Base-by-base conservation (phyloP, 208 protist genomes). In the Trypanosoma boissoni region DNA sequence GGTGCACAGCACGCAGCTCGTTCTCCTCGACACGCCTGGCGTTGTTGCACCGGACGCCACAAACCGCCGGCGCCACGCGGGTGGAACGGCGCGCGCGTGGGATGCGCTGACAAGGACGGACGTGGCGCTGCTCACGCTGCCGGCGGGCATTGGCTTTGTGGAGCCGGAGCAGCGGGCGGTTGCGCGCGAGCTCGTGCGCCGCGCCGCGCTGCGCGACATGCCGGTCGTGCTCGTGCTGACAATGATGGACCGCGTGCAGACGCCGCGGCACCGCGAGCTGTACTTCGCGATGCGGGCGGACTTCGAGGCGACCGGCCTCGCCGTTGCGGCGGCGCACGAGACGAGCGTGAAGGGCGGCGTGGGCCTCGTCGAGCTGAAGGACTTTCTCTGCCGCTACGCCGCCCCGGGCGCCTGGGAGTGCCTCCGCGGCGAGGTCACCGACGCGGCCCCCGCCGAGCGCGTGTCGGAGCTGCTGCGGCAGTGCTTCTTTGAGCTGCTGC, bases 221-320 rank as follows among this genome's bases (percentile, higher is more conserved):
- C 90, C 90, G 3, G 75, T 93, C 21, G 65, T 94, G 24, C 63
- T 96, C 14, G 86, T 75, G 26, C 63, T 96, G 39, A 92, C 90
- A 23, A 94, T 92, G 87, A 92, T 96, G 83, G 90, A 96, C 58
- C 80, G 74, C 41, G 86, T 96, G 36, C 83, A 92, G 64, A 92
- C 84, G 5, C 86, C 84, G 20, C 71, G 68, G 29, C 90, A 92
- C 64, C 81, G 85, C 7, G 90, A 96, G 61, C 59, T 92, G 44
- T 93, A 96, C 71, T 91, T 94, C 57, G 67, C 86, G 0, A 74
- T 96, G 84, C 86, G 90, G 41, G 85, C 86, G 0, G 86, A 93
- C 59, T 71, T 96, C 39, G 84, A 94, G 59, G 74, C 84, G 2
- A 66, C 90, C 56, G 67, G 76, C 9, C 60, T 96, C 28, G 83